Evolutionary conservation across 495 filamentous ascomycete genomes (phyloP), one percentile per base, ranked within the genome.

Genomic region (Pyrenopolyporus hunteri): DNA sequence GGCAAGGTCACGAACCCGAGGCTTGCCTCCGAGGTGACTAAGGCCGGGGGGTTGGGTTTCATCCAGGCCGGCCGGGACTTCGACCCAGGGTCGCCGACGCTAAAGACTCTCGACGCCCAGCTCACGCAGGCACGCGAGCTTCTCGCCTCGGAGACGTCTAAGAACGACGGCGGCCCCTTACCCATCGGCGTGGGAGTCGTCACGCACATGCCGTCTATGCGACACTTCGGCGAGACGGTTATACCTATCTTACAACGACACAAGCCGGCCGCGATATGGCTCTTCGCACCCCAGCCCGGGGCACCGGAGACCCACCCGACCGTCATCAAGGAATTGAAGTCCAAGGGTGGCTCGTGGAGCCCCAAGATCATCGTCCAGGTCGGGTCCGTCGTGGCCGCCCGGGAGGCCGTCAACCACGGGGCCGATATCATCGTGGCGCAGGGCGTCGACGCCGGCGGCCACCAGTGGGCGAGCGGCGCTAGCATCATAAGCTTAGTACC

Each of bases 391-490:
- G 73, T 60, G 1, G 84, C 85, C 16, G 85, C 86, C 13, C 63
- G 78, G 11, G 73, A 81, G 9, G 67, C 75, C 0, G 76, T 75
- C 4, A 14, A 22, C 4, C 49, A 73, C 5, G 69, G 73, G 2
- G 87, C 84, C 1, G 86, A 92, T 59, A 81, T 87, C 6, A 64
- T 93, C 6, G 86, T 92, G 1, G 81, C 88, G 0, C 90, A 94
- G 72, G 90, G 90, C 0, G 63, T 77, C 0, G 90, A 94, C 60
- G 85, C 90, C 0, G 90, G 90, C 0, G 90, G 90, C 0, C 90
- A 94, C 68, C 89, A 89, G 35, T 80, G 83, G 20, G 78, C 69
- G 0, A 63, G 67, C 0, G 85, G 84, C 1, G 78, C 87, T 1
- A 82, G 89, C 1, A 62, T 92, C 40, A 65, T 80, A 17, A 72